These are phyloP conservation scores for Fusarium sp. DNA, from an alignment of 2,329 filamentous ascomycete genomes.

Conservation along the genomic window DNA sequence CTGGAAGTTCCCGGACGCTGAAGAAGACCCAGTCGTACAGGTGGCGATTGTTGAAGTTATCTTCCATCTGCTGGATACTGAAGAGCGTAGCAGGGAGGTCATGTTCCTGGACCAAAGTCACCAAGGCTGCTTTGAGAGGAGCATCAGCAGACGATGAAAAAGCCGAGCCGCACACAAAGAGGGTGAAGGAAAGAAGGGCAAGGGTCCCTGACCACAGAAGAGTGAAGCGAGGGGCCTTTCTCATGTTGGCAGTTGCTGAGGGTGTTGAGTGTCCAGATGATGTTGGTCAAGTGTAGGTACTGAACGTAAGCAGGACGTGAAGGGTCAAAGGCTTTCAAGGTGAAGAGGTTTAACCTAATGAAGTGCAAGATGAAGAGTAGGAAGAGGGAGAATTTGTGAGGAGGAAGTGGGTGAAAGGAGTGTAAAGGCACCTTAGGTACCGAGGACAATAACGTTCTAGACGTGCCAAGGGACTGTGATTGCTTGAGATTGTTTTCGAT, in stretches of 20 bases:
- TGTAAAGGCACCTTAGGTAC: constrained; percentile 24
- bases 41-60: constrained; percentile 79
- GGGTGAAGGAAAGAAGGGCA: constrained; percentile 36
- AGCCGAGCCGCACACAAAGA: constrained; percentile 31
- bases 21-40: constrained; percentile 92
- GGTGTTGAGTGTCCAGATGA: constrained; percentile 1
- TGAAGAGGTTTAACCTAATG: constrained; percentile 12
- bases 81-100: constrained; percentile 48
- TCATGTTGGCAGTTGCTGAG: constrained; percentile 27
- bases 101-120: constrained; percentile 47
- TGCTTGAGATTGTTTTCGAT: constrained; percentile 30
- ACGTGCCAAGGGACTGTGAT: constrained; percentile 9
- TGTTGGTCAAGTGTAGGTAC: constrained; percentile 4
- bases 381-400: constrained; percentile 11
- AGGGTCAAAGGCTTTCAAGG: constrained; percentile 7
- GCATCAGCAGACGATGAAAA: constrained; percentile 35
- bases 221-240: constrained; percentile 9
- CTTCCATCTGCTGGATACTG: constrained; percentile 66
- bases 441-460: constrained; percentile 22
- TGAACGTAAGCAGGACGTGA: background rate
- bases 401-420: constrained; percentile 31
- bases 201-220: constrained; percentile 29
- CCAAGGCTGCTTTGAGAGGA: constrained; percentile 47
- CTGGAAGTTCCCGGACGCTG: constrained; percentile 81
- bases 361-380: constrained; percentile 1